phyloP scores from a whole-genome alignment of 2,329 filamentous ascomycete genomes.

The Colletotrichum eremochloae region DNA sequence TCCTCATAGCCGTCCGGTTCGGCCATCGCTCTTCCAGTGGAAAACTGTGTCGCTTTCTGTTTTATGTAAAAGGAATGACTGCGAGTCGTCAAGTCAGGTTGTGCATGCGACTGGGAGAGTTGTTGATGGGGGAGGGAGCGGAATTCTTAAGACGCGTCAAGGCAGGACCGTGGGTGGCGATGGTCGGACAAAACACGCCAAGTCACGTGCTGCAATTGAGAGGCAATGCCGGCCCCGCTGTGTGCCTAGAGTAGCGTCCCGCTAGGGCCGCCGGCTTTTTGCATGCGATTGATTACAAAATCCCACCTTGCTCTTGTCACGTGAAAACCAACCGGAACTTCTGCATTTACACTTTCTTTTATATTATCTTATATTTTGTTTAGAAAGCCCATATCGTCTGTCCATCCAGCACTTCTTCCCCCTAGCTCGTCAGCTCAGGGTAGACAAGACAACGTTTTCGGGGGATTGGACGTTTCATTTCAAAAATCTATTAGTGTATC shows the following conservation, averaged over 20 bases:
- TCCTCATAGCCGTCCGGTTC: constrained; percentile 76
- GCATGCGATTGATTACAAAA: background rate
- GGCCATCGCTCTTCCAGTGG: constrained; percentile 54
- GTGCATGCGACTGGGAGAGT: background rate
- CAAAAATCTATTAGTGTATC: too few relatives aligned
- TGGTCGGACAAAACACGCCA: constrained; percentile 51
- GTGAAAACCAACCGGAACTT: background rate
- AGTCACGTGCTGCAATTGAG: constrained; percentile 51
- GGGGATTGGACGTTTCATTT: background rate
- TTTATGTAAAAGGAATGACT: background rate
- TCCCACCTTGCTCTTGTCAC: background rate
- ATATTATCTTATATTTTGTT: too few relatives aligned
- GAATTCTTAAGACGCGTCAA: constrained; percentile 50
- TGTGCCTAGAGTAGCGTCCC: constrained; percentile 29
- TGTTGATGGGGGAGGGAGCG: constrained; percentile 15
- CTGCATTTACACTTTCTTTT: background rate
- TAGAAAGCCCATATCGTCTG: too few relatives aligned
- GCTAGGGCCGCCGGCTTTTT: background rate
- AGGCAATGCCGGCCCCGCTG: constrained; percentile 1
- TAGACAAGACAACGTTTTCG: background rate
- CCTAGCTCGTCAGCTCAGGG: background rate
- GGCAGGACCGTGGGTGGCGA: constrained; percentile 44
- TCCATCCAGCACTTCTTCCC: background rate
- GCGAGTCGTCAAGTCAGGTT: background rate
- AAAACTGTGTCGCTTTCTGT: background rate